Evolutionary conservation across 2,329 filamentous ascomycete species (phyloP).

Genomic region (Bipolaris victoriae): DNA sequence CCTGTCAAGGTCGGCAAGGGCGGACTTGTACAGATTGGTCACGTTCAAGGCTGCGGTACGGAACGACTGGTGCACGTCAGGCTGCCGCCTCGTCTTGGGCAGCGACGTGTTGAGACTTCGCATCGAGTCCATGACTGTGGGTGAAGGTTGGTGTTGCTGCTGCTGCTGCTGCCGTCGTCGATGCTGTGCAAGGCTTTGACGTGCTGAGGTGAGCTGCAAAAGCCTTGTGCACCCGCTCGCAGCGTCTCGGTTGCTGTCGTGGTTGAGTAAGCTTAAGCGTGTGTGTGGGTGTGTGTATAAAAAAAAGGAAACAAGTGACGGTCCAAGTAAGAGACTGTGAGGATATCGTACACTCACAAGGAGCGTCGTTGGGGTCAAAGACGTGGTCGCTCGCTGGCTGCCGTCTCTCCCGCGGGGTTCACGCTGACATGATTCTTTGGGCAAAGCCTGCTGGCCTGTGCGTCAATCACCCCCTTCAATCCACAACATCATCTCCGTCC

Average conservation of each 20-base stretch:
- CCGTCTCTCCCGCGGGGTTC: slow-evolving; percentile 16
- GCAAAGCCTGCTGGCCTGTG: slow-evolving; percentile 1
- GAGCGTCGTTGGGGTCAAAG: slow-evolving; percentile 14
- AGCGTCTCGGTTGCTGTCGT: not conserved
- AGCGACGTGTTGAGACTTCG: slow-evolving; percentile 51
- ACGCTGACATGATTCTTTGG: slow-evolving; percentile 11
- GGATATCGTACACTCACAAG: slow-evolving; percentile 6
- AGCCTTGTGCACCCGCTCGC: slow-evolving; percentile 1
- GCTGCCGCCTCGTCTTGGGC: slow-evolving; percentile 46
- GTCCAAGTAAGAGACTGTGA: slow-evolving; percentile 1
- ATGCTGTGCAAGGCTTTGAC: slow-evolving; percentile 4
- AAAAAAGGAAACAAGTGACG: slow-evolving; percentile 4
- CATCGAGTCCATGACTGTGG: slow-evolving; percentile 48
- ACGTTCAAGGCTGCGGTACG: slow-evolving; percentile 91
- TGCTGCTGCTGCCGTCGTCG: not conserved
- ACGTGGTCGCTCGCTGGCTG: slow-evolving; percentile 1
- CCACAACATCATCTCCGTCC: not conserved
- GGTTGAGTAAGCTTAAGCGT: not conserved
- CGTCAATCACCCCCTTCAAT: not conserved
- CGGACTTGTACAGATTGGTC: slow-evolving; percentile 94
- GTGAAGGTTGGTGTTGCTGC: not conserved
- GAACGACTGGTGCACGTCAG: slow-evolving; percentile 80
- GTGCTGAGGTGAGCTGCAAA: slow-evolving; percentile 8
- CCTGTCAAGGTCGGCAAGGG: slow-evolving; percentile 76
- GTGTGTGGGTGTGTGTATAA: not conserved